Evolutionary conservation across 2,329 filamentous ascomycete genomes (phyloP), one percentile per base, ranked within the genome.

Genomic region (Alternaria panax): DNA sequence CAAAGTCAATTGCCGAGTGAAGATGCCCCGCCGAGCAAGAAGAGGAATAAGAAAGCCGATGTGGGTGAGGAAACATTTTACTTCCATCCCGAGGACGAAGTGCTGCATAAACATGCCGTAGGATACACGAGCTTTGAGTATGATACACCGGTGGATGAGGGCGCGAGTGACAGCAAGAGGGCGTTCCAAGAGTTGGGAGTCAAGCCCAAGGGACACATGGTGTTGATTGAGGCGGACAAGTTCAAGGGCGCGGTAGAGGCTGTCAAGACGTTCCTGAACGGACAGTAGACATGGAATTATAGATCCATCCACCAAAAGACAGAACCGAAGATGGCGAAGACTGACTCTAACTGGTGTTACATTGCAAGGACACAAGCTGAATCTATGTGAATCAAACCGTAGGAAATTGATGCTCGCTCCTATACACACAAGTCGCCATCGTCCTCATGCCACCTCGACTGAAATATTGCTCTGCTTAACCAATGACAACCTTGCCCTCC

Each of bases 71-170:
- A 90, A 70, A 83, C 87, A 32, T 96, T 93, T 80, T 96, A 93
- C 80, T 99, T 98, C 83, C 95, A 99, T 76, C 90, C 93, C 0
- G 95, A 99, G 80, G 95, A 99, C 74, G 95, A 98, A 82, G 86
- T 94, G 51, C 80, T 97, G 70, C 88, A 95, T 66, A 88, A 88
- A 73, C 86, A 94, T 79, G 91, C 92, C 3, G 62, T 87, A 38
- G 92, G 87, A 14, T 83, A 86, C 64, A 90, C 88, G 25, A 87
- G 84, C 51, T 96, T 90, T 74, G 86, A 90, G 18, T 97, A 93
- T 78, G 90, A 89, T 46, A 94, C 91, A 76, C 88, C 92, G 62
- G 83, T 83, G 59, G 90, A 91, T 46, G 92, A 96, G 68, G 87
- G 89, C 5, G 87, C 90, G 63, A 91, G 92, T 54, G 95, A 99